These are phyloP conservation scores for Heterotrichella gracilis DNA, from an alignment of 352 stramenopile genomes.

Conservation along the genomic window DNA sequence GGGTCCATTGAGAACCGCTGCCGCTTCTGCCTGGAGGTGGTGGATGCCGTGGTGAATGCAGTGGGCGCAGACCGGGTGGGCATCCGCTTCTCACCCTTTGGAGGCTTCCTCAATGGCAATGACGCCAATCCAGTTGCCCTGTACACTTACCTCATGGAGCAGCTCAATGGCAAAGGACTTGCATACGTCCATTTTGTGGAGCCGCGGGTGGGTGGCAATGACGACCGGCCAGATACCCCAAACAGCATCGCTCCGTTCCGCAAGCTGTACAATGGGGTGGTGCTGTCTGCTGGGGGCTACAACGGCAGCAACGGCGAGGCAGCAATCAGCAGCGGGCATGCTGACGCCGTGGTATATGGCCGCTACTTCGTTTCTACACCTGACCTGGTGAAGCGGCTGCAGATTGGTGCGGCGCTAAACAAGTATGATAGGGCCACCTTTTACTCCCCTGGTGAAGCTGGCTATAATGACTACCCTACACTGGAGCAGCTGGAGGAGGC, in stretches of 20 bases:
- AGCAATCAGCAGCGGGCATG: conserved; percentile 27
- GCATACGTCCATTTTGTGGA: conserved; percentile 16
- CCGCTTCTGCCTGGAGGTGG: conserved; percentile 33
- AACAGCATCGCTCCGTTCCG: conserved; percentile 25
- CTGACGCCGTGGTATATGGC: conserved; percentile 32
- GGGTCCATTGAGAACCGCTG: conserved; percentile 41
- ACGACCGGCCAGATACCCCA: conserved; percentile 13
- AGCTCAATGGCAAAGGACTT: conserved; percentile 18
- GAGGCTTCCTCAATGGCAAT: conserved; percentile 20
- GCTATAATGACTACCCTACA: conserved; percentile 23
- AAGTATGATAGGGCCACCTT: conserved; percentile 24
- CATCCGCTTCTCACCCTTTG: conserved; percentile 22
- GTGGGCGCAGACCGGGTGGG: conserved; percentile 21
- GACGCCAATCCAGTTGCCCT: conserved; percentile 24
- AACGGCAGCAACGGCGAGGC: conserved; percentile 25
- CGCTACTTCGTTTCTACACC: conserved; percentile 37
- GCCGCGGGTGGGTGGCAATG: conserved; percentile 17
- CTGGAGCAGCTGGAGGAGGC: too few relatives aligned
- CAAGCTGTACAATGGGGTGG: conserved; percentile 28
- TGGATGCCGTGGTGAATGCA: conserved; percentile 28
- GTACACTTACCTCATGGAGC: conserved; percentile 23
- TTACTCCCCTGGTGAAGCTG: conserved; percentile 24
- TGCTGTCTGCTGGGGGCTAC: conserved; percentile 31
- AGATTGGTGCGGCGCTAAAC: conserved; percentile 24
- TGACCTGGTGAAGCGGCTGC: conserved; percentile 30